Evolutionary conservation across 257 asterid species (phyloP).

Genomic region (Jasminum sambac): DNA sequence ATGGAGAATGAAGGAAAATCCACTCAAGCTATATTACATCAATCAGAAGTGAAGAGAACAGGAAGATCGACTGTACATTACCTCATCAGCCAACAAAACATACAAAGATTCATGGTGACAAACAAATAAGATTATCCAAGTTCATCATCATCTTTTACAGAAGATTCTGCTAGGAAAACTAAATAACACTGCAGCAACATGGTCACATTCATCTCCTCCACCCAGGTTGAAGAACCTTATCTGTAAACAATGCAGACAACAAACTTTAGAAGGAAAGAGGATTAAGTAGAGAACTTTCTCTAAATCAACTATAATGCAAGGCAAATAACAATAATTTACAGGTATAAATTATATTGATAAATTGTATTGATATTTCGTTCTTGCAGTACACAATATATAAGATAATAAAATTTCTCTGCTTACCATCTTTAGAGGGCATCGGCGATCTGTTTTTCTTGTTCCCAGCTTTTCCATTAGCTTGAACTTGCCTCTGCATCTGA

Average conservation of each 20-base stretch:
- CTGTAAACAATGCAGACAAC: slow-evolving; percentile 41
- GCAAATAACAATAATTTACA: neutral
- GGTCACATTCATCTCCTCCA: slow-evolving; percentile 78
- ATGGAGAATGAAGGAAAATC: neutral
- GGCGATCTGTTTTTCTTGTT: slow-evolving; percentile 49
- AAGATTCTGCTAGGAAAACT: slow-evolving; percentile 32
- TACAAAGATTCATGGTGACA: slow-evolving; percentile 20
- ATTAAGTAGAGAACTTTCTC: neutral
- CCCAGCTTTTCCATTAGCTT: slow-evolving; percentile 66
- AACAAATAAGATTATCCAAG: slow-evolving; percentile 30
- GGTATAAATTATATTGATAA: neutral
- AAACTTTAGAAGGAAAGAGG: neutral
- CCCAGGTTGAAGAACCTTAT: slow-evolving; percentile 74
- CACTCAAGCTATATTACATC: neutral
- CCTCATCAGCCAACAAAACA: slow-evolving; percentile 34
- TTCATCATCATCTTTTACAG: slow-evolving; percentile 30
- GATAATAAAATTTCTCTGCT: slow-evolving; percentile 21
- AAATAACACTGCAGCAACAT: slow-evolving; percentile 28
- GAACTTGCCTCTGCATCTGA: slow-evolving; percentile 67
- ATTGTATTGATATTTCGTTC: neutral
- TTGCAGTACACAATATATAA: neutral
- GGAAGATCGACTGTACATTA: slow-evolving; percentile 44
- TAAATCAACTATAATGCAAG: neutral
- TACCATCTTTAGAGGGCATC: slow-evolving; percentile 70
- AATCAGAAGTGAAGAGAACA: neutral